Evolutionary conservation across 805 yeast genomes (phyloP), one percentile per base, ranked within the genome.

Genomic region (Saccharomycopsis sp.): DNA sequence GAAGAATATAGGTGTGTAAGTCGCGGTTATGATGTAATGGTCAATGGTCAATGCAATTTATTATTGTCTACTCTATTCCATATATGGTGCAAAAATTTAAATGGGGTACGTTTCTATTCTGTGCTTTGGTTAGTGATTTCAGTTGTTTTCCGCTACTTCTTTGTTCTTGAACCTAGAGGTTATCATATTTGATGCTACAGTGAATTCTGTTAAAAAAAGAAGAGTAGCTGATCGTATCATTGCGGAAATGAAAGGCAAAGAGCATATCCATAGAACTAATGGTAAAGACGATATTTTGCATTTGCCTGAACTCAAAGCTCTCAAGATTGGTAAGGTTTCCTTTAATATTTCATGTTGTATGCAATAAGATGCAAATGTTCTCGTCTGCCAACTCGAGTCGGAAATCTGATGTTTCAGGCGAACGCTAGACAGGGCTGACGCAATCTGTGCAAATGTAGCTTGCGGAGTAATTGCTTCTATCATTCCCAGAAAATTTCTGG

Each of bases 21-120:
- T 70, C 43, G 69, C 68, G 47, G 69, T 74, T 0, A 60, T 71
- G 5, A 61, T 70, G 22, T 67, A 69, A 43, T 71, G 77, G 77
- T 65, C 67, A 69, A 43, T 71, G 77, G 77, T 65, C 70, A 52
- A 69, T 74, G 68, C 72, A 71, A 4, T 72, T 72, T 51, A 64
- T 72, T 45, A 65, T 71, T 60, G 73, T 72, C 4, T 61, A 72
- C 48, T 67, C 65, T 51, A 66, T 74, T 8, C 67, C 70, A 22
- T 59, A 71, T 48, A 72, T 72, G 60, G 63, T 71, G 39, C 58
- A 59, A 24, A 56, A 59, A 26, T 69, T 71, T 59, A 63, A 65
- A 3, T 72, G 65, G 53, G 74, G 72, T 21, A 61, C 68, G 33
- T 71, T 68, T 54, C 67, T 70, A 52, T 62, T 72, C 51, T 75